These are phyloP conservation scores for Ascochyta fabae DNA, from an alignment of 2,329 filamentous ascomycete genomes.

Conservation along the genomic window DNA sequence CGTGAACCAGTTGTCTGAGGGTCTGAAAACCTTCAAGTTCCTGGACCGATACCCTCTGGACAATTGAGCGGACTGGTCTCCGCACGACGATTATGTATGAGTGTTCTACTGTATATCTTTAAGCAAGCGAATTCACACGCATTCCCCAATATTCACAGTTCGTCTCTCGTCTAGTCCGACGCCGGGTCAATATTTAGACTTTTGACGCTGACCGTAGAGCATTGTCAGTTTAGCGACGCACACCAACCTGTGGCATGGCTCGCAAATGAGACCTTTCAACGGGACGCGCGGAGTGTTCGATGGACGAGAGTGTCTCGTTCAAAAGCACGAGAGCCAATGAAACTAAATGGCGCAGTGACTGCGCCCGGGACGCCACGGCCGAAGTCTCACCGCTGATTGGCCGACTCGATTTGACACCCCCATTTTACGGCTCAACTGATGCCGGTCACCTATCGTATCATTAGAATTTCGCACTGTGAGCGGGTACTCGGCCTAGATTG, in stretches of 20 bases:
- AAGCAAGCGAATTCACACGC: neutral
- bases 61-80: conserved; percentile 12
- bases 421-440: conserved; percentile 9
- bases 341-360: conserved; percentile 10
- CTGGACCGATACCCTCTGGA: conserved; percentile 68
- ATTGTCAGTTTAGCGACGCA: neutral
- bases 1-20: conserved; percentile 50
- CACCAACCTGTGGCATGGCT: neutral
- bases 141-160: neutral
- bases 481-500: conserved; percentile 18
- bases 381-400: conserved; percentile 14
- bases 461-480: conserved; percentile 3
- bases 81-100: neutral
- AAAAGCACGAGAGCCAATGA: neutral
- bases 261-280: neutral
- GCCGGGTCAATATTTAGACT: neutral
- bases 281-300: conserved; percentile 2
- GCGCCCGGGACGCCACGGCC: conserved; percentile 6
- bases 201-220: neutral
- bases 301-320: neutral
- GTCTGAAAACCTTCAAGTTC: conserved; percentile 70
- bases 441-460: conserved; percentile 18
- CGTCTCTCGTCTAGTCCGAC: neutral
- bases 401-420: conserved; percentile 2
- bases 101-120: neutral